A percentile compares a stretch with the other conserved stretches of the same genome.
Conservation (phyloP, 768 basidiomycete species). For the Rhodotorula graminis region DNA sequence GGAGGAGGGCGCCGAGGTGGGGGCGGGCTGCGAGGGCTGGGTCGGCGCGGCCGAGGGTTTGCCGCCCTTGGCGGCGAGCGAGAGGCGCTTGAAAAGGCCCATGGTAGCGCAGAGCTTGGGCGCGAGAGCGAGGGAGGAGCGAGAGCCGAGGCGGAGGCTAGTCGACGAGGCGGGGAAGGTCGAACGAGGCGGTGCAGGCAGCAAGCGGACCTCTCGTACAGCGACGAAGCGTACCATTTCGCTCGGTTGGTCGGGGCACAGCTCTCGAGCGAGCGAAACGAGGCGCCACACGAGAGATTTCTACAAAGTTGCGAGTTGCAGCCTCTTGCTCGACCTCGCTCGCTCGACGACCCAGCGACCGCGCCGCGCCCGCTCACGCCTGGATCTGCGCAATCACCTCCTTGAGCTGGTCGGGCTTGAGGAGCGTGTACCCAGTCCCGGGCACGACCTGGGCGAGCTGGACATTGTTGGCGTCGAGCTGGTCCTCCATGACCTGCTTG, state of each 20-base stretch:
- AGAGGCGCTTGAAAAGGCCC: background rate
- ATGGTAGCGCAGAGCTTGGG: background rate
- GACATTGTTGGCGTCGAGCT: constrained; percentile 96
- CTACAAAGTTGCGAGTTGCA: too few relatives aligned
- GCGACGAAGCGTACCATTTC: too few relatives aligned
- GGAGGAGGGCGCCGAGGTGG: background rate
- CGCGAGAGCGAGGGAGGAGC: background rate
- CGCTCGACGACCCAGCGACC: too few relatives aligned
- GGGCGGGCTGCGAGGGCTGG: background rate
- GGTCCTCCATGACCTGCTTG: constrained; percentile 99
- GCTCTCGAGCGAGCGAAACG: too few relatives aligned
- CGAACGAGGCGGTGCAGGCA: background rate
- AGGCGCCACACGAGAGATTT: too few relatives aligned
- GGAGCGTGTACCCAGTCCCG: constrained; percentile 78
- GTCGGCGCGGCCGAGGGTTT: background rate
- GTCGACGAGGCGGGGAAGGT: background rate
- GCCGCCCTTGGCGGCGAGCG: background rate
- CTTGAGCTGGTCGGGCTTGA: constrained; percentile 74
- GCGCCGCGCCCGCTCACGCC: background rate
- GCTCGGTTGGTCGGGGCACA: too few relatives aligned
- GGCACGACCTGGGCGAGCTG: constrained; percentile 84
- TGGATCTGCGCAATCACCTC: constrained; percentile 69
- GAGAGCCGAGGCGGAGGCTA: background rate
- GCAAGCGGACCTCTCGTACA: too few relatives aligned
- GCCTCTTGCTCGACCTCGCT: too few relatives aligned